Evolutionary conservation across 1,284 basidiomycete species (phyloP).

Genomic region (Exobasidium rhododendri): DNA sequence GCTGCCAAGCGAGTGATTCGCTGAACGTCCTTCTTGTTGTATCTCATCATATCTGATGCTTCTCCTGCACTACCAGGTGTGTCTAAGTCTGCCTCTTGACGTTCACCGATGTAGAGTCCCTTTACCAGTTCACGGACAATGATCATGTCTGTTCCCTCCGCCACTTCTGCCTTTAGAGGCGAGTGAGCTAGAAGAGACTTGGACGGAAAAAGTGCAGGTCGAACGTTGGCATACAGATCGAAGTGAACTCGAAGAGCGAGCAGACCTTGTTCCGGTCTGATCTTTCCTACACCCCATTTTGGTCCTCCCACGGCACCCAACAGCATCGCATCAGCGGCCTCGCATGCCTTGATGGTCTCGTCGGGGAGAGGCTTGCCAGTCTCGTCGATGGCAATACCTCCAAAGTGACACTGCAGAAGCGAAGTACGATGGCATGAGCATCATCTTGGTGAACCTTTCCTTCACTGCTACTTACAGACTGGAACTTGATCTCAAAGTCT

Average conservation of each 20-base stretch:
- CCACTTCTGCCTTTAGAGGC: constrained; percentile 86
- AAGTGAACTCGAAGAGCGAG: constrained; percentile 87
- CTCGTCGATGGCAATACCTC: constrained; percentile 88
- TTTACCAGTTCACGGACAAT: constrained; percentile 81
- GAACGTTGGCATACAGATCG: constrained; percentile 95
- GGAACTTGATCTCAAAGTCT: constrained; percentile 68
- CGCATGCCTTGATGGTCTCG: constrained; percentile 67
- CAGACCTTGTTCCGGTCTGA: constrained; percentile 92
- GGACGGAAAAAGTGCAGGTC: constrained; percentile 90
- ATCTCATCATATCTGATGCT: constrained; percentile 67
- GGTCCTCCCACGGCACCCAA: constrained; percentile 82
- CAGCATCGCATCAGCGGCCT: constrained; percentile 51
- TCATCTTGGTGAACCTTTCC: constrained; percentile 31
- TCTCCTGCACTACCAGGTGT: constrained; percentile 43
- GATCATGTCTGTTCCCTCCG: constrained; percentile 83
- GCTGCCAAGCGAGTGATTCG: constrained; percentile 94
- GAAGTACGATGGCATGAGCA: constrained; percentile 5
- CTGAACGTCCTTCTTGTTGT: constrained; percentile 85
- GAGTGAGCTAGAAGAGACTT: constrained; percentile 82
- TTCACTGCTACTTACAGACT: constrained; percentile 19
- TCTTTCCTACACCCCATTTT: constrained; percentile 89
- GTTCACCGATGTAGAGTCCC: constrained; percentile 74
- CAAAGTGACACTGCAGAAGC: constrained; percentile 66
- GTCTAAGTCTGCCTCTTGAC: constrained; percentile 70
- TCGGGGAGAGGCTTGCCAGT: constrained; percentile 78